Conservation (phyloP, 306 rosid genomes). For the Vachellia pachyceras region DNA sequence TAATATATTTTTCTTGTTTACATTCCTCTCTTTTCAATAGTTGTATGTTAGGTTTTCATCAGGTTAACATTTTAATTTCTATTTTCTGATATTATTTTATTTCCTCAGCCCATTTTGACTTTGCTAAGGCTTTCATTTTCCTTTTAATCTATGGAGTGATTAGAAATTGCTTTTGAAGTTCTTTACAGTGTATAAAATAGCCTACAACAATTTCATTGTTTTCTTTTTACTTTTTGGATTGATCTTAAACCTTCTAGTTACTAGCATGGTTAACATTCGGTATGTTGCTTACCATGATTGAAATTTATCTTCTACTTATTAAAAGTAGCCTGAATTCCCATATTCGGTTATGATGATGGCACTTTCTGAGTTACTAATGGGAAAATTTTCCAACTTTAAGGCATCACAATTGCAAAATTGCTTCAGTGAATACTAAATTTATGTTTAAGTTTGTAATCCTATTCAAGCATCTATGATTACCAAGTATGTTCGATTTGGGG, state of each 20-base stretch:
- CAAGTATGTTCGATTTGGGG: background rate
- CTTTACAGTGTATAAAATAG: background rate
- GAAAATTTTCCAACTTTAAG: slow-evolving; percentile 19
- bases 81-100: slow-evolving; percentile 6
- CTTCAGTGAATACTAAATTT: slow-evolving; percentile 11
- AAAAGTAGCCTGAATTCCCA: background rate
- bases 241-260: slow-evolving; percentile 4
- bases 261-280: background rate
- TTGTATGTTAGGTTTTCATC: slow-evolving; percentile 10
- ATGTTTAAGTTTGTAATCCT: slow-evolving; percentile 27
- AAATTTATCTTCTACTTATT: slow-evolving; percentile 15
- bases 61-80: slow-evolving; percentile 16
- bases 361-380: slow-evolving; percentile 16
- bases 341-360: slow-evolving; percentile 11
- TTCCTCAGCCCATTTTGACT: background rate
- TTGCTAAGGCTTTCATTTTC: background rate
- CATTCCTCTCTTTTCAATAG: slow-evolving; percentile 18
- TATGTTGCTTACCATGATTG: slow-evolving; percentile 1
- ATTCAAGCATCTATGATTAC: slow-evolving; percentile 31
- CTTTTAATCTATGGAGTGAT: background rate
- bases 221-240: slow-evolving; percentile 8
- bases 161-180: background rate
- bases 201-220: background rate
- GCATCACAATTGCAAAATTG: slow-evolving; percentile 20
- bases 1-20: slow-evolving; percentile 39